These are phyloP conservation scores for Exophiala aquamarina DNA, from an alignment of 2,329 filamentous ascomycete genomes.

Conservation along the genomic window DNA sequence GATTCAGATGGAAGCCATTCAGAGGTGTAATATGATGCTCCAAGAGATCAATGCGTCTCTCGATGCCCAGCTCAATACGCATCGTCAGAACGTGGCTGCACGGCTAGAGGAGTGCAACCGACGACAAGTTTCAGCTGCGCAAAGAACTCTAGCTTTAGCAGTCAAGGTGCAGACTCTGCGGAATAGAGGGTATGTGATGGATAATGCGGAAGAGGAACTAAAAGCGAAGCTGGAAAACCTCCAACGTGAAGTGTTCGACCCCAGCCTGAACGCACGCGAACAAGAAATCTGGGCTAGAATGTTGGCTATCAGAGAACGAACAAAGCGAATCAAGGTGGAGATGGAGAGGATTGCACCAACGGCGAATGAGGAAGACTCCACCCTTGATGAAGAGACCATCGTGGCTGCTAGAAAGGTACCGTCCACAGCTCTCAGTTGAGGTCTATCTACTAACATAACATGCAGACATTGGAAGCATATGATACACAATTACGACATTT, in stretches of 20 bases:
- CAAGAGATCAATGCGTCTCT: constrained; percentile 66
- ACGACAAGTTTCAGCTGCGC: constrained; percentile 59
- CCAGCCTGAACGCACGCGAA: constrained; percentile 57
- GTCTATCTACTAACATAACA: constrained; percentile 33
- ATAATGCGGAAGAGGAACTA: constrained; percentile 62
- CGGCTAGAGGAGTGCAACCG: constrained; percentile 59
- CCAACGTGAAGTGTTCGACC: constrained; percentile 60
- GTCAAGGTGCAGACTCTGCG: constrained; percentile 65
- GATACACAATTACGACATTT: constrained; percentile 56
- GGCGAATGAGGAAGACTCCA: constrained; percentile 43
- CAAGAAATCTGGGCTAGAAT: constrained; percentile 69
- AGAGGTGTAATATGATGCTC: constrained; percentile 57
- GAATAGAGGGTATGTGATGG: constrained; percentile 65
- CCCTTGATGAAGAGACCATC: constrained; percentile 58
- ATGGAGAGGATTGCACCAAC: constrained; percentile 50
- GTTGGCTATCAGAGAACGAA: constrained; percentile 61
- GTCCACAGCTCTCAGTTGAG: neutral
- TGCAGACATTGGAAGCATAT: constrained; percentile 51
- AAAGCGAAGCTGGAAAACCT: constrained; percentile 61
- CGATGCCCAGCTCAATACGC: constrained; percentile 58
- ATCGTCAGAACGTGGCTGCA: constrained; percentile 60
- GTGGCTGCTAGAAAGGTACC: constrained; percentile 61
- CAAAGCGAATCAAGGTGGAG: constrained; percentile 59
- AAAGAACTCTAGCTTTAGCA: constrained; percentile 60
- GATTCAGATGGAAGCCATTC: constrained; percentile 58